Evolutionary conservation across 352 stramenopile genomes (phyloP).

Genomic region (Phytophthora ramorum): DNA sequence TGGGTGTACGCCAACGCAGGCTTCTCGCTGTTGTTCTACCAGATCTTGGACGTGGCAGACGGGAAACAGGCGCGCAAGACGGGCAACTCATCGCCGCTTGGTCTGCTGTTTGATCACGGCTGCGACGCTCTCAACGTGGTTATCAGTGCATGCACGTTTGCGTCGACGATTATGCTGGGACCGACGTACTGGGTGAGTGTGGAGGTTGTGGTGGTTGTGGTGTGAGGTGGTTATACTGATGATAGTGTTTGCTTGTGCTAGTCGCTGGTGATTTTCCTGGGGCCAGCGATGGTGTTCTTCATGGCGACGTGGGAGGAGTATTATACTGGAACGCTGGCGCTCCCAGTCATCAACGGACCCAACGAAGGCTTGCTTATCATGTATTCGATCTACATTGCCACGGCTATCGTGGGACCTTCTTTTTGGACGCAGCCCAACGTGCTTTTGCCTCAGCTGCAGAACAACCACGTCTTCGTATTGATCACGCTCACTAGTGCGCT

Average conservation of each 20-base stretch:
- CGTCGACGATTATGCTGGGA: constrained; percentile 87
- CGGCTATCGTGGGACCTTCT: constrained; percentile 60
- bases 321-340: constrained; percentile 95
- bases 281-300: constrained; percentile 94
- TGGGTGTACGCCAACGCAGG: constrained; percentile 80
- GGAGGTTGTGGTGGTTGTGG: constrained; percentile 29
- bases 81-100: constrained; percentile 85
- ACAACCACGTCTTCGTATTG: constrained; percentile 84
- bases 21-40: constrained; percentile 77
- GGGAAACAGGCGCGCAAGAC: constrained; percentile 90
- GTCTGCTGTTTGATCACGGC: constrained; percentile 86
- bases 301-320: constrained; percentile 99
- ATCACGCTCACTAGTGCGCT: constrained; percentile 70
- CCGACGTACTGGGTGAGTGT: constrained; percentile 82
- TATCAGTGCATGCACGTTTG: constrained; percentile 84
- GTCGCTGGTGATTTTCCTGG: constrained; percentile 75
- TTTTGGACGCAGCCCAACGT: constrained; percentile 76
- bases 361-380: constrained; percentile 95
- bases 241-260: constrained; percentile 31
- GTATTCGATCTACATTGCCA: constrained; percentile 83
- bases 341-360: constrained; percentile 96
- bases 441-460: constrained; percentile 69
- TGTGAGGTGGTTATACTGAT: constrained; percentile 5
- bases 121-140: constrained; percentile 88
- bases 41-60: constrained; percentile 88